Percentiles rank a stretch among this genome's conserved stretches.
Conservation (phyloP, 2,329 filamentous ascomycete species). For the Botryotinia convoluta region DNA sequence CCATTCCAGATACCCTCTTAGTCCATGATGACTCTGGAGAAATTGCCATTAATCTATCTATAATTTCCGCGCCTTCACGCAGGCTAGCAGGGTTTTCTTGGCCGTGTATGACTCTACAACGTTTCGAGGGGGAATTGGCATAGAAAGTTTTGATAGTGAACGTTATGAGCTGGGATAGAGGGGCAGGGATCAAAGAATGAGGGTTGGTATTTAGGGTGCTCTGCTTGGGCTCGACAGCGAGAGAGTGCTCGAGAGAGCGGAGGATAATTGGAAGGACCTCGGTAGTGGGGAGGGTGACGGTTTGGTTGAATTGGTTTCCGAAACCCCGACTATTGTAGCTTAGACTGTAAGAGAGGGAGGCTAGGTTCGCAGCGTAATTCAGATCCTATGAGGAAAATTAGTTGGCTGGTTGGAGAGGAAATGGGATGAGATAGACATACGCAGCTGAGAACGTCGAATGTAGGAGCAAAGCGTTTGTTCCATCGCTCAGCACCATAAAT, state of each 20-base stretch:
- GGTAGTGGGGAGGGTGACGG: neutral
- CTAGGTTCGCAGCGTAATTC: neutral
- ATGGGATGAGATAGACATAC: neutral
- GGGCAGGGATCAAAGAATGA: neutral
- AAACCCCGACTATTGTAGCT: too few species aligned
- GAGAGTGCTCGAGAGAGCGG: neutral
- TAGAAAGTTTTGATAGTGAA: neutral
- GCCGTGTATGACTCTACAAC: accelerated
- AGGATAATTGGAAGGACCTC: neutral
- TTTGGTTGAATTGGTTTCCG: accelerated
- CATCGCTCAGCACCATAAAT: neutral
- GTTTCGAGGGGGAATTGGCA: accelerated
- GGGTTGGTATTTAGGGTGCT: neutral
- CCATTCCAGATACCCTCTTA: too few species aligned
- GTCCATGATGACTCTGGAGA: neutral
- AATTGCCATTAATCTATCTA: neutral
- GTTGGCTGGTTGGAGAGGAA: neutral
- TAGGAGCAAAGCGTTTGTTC: neutral
- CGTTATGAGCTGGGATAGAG: neutral
- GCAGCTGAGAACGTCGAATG: neutral
- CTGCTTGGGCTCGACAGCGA: neutral
- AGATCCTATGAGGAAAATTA: neutral
- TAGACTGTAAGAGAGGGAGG: neutral
- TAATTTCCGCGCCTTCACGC: neutral
- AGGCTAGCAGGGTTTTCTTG: neutral